Conservation (phyloP, 2,329 filamentous ascomycete genomes). For the Arthrobotrys megalospora region DNA sequence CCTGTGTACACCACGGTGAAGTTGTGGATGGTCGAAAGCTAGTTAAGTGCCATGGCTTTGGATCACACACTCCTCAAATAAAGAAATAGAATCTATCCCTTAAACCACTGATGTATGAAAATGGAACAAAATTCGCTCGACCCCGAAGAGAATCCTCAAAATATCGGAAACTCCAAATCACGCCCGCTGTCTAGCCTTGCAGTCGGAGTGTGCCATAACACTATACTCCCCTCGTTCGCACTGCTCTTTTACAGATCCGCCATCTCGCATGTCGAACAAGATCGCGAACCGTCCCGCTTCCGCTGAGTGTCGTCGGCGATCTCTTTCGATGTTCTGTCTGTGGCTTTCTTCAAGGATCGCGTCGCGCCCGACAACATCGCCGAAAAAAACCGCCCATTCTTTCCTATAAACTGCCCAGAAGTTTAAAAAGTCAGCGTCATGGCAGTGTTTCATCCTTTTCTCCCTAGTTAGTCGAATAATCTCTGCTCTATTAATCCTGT, state of each 20-base stretch:
- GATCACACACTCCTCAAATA: no score
- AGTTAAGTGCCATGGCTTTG: no score
- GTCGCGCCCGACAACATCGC: not conserved
- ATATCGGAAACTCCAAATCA: no score
- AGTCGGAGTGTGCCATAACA: no score
- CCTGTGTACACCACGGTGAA: no score
- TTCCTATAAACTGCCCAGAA: constrained; percentile 1
- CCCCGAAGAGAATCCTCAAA: no score
- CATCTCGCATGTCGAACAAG: not conserved
- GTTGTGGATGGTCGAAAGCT: no score
- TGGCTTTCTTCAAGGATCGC: not conserved
- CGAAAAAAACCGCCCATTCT: not conserved
- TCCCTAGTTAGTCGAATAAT: not conserved
- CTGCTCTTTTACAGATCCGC: not conserved
- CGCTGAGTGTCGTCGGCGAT: not conserved
- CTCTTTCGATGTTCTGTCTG: not conserved
- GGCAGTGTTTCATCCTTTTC: not conserved
- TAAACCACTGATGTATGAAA: no score
- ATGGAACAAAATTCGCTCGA: no score
- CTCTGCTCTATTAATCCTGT: not conserved
- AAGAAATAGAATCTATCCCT: no score
- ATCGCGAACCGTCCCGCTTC: not conserved
- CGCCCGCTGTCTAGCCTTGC: no score
- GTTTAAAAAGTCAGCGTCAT: not conserved
- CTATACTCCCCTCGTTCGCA: no score